Evolutionary conservation across 2,329 filamentous ascomycete genomes (phyloP), one percentile per base, ranked within the genome.

Genomic region (Scytalidium lignicola): DNA sequence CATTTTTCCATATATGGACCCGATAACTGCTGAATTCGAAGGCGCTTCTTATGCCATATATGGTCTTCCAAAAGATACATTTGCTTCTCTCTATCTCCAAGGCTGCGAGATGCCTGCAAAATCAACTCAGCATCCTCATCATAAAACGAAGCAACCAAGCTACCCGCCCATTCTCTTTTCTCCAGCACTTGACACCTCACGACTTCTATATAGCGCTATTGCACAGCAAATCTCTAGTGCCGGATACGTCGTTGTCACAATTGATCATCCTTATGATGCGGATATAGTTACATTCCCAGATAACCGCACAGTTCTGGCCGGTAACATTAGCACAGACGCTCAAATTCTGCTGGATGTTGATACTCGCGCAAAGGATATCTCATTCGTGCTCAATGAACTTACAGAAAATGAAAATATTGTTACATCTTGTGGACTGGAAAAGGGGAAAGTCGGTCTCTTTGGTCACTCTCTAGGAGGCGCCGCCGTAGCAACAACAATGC

Each of bases 211-310:
- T 52, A 63, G 49, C 32, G 51, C 52, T 5, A 53, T 67, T 8
- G 61, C 61, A 15, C 60, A 65, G 49, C 52, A 58, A 22, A 48
- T 69, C 2, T 60, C 67, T 9, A 68, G 65, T 42, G 22, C 53
- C 3, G 67, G 67, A 4, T 69, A 65, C 45, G 55, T 57, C 2
- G 63, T 68, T 10, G 52, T 68, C 3, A 61, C 63, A 3, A 52
- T 69, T 19, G 67, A 69, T 43, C 66, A 68, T 44, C 62, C 67
- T 3, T 66, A 66, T 43, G 67, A 69, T 51, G 57, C 59, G 1
- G 53, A 60, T 9, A 59, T 68, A 17, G 60, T 69, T 6, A 60
- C 62, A 21, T 69, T 63, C 18, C 63, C 65, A 0, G 58, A 67
- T 39, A 59, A 54, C 21, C 49, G 50, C 6, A 52, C 50, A 0